Evolutionary conservation across 164 flowering plant genomes (phyloP).

Genomic region (Sextonia rubra): DNA sequence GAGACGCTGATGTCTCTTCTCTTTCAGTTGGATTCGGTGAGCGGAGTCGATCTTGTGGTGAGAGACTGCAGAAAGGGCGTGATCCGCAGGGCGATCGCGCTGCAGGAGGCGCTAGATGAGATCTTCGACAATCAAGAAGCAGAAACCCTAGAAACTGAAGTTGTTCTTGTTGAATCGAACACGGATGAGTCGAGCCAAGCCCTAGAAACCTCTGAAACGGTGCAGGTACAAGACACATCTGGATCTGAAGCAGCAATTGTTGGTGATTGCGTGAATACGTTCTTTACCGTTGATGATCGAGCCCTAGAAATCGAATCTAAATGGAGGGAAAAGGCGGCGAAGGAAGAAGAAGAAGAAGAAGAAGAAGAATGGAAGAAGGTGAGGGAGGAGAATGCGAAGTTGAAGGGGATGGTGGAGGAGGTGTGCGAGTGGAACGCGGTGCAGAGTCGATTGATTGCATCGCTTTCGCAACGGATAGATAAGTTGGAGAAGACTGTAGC

Average conservation of each 20-base stretch:
- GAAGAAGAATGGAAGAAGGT: conserved; percentile 33
- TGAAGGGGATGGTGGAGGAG: conserved; percentile 48
- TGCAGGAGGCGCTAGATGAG: conserved; percentile 57
- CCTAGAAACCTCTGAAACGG: too few species aligned
- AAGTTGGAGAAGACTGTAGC: conserved; percentile 44
- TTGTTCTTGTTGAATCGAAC: too few species aligned
- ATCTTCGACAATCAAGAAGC: conserved; percentile 9
- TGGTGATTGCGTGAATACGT: background rate
- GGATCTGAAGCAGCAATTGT: background rate
- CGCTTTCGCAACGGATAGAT: conserved; percentile 51
- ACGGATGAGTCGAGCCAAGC: too few species aligned
- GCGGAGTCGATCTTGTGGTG: conserved; percentile 51
- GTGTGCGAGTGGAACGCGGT: conserved; percentile 39
- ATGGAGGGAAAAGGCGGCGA: too few species aligned
- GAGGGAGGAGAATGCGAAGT: conserved; percentile 43
- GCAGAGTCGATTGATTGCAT: conserved; percentile 38
- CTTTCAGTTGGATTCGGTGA: conserved; percentile 58
- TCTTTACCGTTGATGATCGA: background rate
- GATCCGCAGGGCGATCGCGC: conserved; percentile 46
- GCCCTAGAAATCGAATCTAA: background rate
- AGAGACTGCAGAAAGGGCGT: conserved; percentile 56
- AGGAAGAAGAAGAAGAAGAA: background rate
- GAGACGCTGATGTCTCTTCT: conserved; percentile 64
- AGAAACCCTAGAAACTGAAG: too few species aligned
- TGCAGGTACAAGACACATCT: background rate